Evolutionary conservation across 2,329 filamentous ascomycete species (phyloP).

Genomic region (Aspergillus nomiae): DNA sequence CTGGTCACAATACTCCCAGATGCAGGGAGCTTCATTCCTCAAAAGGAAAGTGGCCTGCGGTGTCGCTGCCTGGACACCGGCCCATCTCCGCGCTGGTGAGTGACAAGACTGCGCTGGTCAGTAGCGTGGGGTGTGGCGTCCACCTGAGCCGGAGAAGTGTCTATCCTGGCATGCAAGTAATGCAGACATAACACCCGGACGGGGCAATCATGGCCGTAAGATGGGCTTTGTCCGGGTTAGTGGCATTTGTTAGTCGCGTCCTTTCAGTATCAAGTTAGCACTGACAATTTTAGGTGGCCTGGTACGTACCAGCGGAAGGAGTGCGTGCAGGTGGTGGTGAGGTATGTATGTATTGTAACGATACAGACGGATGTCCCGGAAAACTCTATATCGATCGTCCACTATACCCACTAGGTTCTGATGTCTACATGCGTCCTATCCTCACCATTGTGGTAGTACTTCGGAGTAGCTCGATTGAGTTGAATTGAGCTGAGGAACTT

Average conservation of each 20-base stretch:
- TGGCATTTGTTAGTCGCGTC: neutral
- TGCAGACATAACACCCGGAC: constrained; percentile 16
- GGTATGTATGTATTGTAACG: neutral
- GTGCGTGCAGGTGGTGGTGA: neutral
- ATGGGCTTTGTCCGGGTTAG: constrained; percentile 1
- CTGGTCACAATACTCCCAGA: constrained; percentile 14
- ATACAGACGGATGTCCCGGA: constrained; percentile 1
- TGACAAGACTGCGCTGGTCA: constrained; percentile 8
- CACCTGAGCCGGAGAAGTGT: constrained; percentile 26
- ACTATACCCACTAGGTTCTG: neutral
- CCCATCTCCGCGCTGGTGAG: constrained; percentile 13
- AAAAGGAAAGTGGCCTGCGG: constrained; percentile 18
- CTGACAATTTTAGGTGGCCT: neutral
- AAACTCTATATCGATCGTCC: constrained; percentile 3
- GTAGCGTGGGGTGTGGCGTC: constrained; percentile 27
- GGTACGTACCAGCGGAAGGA: neutral
- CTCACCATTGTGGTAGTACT: neutral
- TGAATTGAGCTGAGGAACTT: neutral
- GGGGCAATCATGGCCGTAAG: constrained; percentile 12
- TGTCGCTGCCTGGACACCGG: constrained; percentile 19
- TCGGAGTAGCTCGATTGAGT: neutral
- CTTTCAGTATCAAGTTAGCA: neutral
- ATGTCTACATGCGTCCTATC: neutral
- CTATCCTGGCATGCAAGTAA: constrained; percentile 25
- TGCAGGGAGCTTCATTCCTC: constrained; percentile 16